Percentiles rank a stretch among this genome's conserved stretches.
Conservation (phyloP, 2,329 filamentous ascomycete genomes). For the Hymenoscyphus linearis region DNA sequence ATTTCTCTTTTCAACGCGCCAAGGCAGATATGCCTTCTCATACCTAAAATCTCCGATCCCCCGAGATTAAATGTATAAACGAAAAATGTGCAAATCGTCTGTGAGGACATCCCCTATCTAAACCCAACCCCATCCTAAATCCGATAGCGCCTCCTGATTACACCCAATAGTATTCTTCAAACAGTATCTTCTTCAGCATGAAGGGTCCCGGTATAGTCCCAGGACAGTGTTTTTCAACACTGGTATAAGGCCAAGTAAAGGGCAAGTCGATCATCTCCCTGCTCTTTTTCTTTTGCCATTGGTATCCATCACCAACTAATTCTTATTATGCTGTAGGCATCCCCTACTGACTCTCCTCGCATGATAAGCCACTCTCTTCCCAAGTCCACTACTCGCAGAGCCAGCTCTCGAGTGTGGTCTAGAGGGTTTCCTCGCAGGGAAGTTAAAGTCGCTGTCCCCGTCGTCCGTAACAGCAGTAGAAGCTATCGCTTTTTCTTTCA, state of each 20-base stretch:
- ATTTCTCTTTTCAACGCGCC: not conserved
- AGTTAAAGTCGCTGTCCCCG: constrained; percentile 12
- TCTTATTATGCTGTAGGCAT: constrained; percentile 1
- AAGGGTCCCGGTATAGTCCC: not conserved
- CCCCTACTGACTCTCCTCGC: constrained; percentile 25
- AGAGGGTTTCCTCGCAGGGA: constrained; percentile 7
- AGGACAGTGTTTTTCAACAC: not conserved
- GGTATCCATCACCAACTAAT: not conserved
- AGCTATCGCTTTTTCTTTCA: constrained; percentile 31
- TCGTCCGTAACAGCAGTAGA: constrained; percentile 26
- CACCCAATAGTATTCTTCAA: too few relatives aligned
- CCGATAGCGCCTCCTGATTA: too few relatives aligned
- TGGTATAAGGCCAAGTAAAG: not conserved
- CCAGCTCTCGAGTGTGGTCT: constrained; percentile 17
- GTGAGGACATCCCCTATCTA: not conserved
- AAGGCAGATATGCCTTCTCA: not conserved
- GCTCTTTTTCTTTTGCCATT: not conserved
- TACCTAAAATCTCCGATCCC: not conserved
- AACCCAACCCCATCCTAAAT: not conserved
- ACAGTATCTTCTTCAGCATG: not conserved
- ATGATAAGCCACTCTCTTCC: constrained; percentile 22
- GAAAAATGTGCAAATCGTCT: not conserved
- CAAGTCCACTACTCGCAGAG: constrained; percentile 21
- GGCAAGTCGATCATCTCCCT: not conserved
- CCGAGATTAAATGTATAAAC: not conserved